Conservation (phyloP, 164 flowering plant genomes). For the Dillenia turbinata region DNA sequence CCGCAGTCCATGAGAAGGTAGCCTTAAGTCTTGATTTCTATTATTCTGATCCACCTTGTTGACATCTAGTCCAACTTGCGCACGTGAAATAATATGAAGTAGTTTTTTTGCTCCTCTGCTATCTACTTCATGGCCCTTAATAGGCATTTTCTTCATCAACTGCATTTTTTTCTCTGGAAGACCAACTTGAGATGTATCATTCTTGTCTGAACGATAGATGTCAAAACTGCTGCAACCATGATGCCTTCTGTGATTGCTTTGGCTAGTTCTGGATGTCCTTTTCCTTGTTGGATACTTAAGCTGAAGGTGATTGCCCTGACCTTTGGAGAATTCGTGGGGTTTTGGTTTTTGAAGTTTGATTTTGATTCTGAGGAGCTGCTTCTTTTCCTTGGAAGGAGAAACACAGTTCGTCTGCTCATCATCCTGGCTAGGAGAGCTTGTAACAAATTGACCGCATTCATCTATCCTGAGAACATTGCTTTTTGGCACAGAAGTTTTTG, state of each 20-base stretch:
- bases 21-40: conserved; percentile 4
- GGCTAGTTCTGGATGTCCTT: too few relatives aligned
- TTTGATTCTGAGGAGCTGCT: background rate
- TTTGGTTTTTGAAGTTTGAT: background rate
- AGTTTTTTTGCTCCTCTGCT: background rate
- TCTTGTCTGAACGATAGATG: background rate
- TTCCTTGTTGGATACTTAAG: too few relatives aligned
- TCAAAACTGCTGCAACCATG: too few relatives aligned
- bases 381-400: conserved; percentile 4
- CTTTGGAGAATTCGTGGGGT: background rate
- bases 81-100: background rate
- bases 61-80: conserved; percentile 1
- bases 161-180: background rate
- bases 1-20: background rate
- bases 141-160: conserved; percentile 2
- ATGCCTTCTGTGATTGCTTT: too few relatives aligned
- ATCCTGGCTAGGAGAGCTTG: background rate
- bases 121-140: conserved; percentile 1
- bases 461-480: background rate
- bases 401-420: too few relatives aligned
- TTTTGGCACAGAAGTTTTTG: background rate
- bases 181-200: background rate
- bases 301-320: background rate
- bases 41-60: background rate
- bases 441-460: conserved; percentile 1